A percentile compares a stretch with the other conserved stretches of the same genome.
phyloP scores from a whole-genome alignment of 2,329 filamentous ascomycete species.

The Alternaria tenuissima region DNA sequence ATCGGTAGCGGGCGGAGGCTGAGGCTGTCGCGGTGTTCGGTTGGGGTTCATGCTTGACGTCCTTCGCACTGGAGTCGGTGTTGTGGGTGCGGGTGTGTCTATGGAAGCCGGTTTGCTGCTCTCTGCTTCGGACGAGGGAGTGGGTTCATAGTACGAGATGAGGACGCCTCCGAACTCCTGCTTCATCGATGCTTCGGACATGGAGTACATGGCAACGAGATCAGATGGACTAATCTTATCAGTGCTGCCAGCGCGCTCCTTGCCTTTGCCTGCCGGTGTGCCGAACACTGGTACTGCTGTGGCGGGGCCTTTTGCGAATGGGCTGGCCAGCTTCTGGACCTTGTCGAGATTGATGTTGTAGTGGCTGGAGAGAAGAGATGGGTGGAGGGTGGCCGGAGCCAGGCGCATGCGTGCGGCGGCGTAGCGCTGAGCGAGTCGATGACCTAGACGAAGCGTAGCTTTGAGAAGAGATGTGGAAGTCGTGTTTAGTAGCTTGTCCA shows the following conservation, averaged over 20 bases:
- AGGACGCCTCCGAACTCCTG: conserved; percentile 82
- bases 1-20: conserved; percentile 52
- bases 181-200: conserved; percentile 62
- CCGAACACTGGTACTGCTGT: conserved; percentile 60
- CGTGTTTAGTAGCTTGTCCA: conserved; percentile 89
- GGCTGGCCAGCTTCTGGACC: conserved; percentile 81
- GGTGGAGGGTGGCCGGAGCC: conserved; percentile 70
- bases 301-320: conserved; percentile 75
- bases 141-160: conserved; percentile 75
- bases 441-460: conserved; percentile 78
- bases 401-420: conserved; percentile 85
- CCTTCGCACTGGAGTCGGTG: conserved; percentile 78
- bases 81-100: conserved; percentile 69
- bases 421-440: conserved; percentile 90
- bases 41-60: conserved; percentile 62
- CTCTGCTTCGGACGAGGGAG: conserved; percentile 41
- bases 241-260: conserved; percentile 58
- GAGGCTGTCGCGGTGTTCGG: conserved; percentile 62
- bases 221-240: conserved; percentile 64
- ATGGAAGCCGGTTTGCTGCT: conserved; percentile 25
- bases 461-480: conserved; percentile 82
- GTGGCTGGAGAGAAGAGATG: conserved; percentile 80
- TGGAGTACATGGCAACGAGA: conserved; percentile 73
- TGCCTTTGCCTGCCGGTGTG: conserved; percentile 72
- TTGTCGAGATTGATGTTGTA: conserved; percentile 78